Conservation (phyloP, 345 rosid genomes). For the Lagerstroemia speciosa region DNA sequence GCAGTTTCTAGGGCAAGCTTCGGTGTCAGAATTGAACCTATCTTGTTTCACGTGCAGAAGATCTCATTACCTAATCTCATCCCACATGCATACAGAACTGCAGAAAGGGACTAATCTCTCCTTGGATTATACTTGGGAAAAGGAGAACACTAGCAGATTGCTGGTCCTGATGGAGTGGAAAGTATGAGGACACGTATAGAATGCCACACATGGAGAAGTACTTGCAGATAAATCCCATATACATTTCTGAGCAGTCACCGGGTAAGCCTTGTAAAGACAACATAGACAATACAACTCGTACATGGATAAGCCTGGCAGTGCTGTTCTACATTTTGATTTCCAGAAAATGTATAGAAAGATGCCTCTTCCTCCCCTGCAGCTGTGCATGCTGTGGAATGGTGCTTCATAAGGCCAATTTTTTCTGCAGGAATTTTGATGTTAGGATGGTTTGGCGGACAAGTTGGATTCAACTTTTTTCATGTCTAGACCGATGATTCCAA, state of each 20-base stretch:
- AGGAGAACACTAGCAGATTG: background rate
- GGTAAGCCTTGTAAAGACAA: slow-evolving; percentile 5
- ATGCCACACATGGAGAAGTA: slow-evolving; percentile 12
- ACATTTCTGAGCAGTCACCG: background rate
- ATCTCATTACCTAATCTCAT: background rate
- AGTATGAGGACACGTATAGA: background rate
- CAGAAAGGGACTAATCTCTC: slow-evolving; percentile 6
- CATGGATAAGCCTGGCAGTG: background rate
- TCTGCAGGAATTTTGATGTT: background rate
- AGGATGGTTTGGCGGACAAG: background rate
- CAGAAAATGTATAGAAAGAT: background rate
- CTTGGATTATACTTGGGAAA: background rate
- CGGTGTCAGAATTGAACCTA: background rate
- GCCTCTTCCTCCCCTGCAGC: background rate
- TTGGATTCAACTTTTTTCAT: background rate
- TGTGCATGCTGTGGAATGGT: background rate
- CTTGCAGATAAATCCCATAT: slow-evolving; percentile 9
- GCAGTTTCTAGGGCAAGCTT: background rate
- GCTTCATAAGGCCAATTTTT: background rate
- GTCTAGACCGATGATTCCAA: background rate
- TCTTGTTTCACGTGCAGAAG: background rate
- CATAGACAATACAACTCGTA: background rate
- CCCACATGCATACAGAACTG: slow-evolving; percentile 1
- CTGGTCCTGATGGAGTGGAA: slow-evolving; percentile 8
- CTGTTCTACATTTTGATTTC: background rate